Conservation (phyloP, 306 rosid species). For the Cicer arietinum region DNA sequence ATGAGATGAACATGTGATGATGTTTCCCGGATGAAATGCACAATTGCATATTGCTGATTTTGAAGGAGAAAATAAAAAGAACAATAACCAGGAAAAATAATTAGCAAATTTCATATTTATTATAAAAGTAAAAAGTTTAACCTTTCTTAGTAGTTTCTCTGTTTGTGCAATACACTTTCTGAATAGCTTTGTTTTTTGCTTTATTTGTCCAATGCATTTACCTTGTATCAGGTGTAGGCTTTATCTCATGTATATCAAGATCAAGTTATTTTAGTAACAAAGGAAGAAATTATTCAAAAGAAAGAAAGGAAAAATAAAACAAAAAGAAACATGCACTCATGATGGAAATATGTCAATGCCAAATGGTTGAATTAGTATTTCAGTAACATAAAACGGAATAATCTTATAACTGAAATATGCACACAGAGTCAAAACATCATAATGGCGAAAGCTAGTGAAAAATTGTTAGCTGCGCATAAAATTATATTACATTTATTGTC, state of each 20-base stretch:
- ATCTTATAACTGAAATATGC: neutral
- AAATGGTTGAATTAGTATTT: neutral
- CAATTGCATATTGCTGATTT: conserved; percentile 41
- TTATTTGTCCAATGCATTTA: neutral
- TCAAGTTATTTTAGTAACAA: neutral
- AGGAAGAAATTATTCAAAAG: neutral
- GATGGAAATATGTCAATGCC: neutral
- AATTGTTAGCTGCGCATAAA: neutral
- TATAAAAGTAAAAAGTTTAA: neutral
- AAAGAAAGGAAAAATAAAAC: too few species aligned
- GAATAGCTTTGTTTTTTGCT: too few species aligned
- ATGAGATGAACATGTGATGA: conserved; percentile 50
- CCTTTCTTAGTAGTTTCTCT: conserved; percentile 2
- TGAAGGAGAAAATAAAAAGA: neutral
- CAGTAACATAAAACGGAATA: conserved; percentile 3
- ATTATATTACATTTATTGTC: neutral
- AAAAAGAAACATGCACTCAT: neutral
- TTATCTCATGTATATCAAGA: too few species aligned
- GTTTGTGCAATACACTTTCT: neutral
- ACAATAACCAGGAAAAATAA: neutral
- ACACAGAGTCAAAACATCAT: neutral
- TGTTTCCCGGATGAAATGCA: conserved; percentile 38
- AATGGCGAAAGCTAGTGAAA: neutral
- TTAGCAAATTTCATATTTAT: conserved; percentile 12
- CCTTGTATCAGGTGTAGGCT: too few species aligned